These are phyloP conservation scores for Leishmania guyanensis DNA, from an alignment of 208 protist genomes.

Conservation along the genomic window DNA sequence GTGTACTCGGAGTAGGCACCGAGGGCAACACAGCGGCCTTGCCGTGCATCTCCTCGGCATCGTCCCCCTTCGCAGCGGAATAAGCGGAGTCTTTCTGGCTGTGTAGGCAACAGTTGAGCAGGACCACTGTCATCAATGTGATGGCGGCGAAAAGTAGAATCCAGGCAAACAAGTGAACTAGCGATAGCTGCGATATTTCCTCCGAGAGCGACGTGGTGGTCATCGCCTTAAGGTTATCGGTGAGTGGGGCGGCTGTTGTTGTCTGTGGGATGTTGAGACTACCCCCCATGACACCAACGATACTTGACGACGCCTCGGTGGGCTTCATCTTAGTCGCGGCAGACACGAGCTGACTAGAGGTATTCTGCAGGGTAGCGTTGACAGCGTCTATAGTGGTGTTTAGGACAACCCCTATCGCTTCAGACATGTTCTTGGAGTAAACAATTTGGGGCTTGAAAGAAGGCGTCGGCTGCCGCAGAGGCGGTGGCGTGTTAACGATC, in stretches of 20 bases:
- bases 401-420: too few relatives aligned
- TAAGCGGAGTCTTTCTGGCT: constrained; percentile 29
- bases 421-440: neutral
- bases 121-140: constrained; percentile 38
- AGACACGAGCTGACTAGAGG: neutral
- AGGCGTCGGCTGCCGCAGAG: neutral
- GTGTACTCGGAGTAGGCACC: neutral
- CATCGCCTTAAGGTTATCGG: constrained; percentile 10
- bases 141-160: constrained; percentile 44
- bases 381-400: neutral
- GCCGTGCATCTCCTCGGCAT: constrained; percentile 29
- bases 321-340: neutral
- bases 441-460: neutral
- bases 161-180: constrained; percentile 35
- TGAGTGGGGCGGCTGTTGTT: neutral
- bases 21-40: constrained; percentile 17
- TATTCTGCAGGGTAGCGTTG: neutral
- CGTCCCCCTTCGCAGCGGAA: constrained; percentile 1
- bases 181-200: constrained; percentile 19
- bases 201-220: constrained; percentile 28
- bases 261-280: neutral
- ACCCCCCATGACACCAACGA: neutral
- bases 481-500: neutral
- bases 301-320: neutral
- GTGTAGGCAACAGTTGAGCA: constrained; percentile 57